phyloP scores from a whole-genome alignment of 2,329 filamentous ascomycete genomes.

The Dryadomyces quercus-mongolicae region DNA sequence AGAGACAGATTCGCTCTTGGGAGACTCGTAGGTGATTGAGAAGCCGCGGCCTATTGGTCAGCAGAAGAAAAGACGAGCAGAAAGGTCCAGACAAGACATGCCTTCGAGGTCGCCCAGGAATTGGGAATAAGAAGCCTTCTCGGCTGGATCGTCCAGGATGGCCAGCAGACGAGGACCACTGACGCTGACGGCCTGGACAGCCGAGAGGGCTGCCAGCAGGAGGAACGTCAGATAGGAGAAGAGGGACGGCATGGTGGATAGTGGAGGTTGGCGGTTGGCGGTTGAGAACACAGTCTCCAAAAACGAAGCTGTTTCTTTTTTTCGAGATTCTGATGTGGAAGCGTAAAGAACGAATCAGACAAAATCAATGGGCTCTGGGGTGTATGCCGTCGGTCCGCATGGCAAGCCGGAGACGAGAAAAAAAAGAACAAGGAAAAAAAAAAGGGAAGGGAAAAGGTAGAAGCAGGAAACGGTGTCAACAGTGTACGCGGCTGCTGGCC shows the following conservation, averaged over 20 bases:
- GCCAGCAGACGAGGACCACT: slow-evolving; percentile 72
- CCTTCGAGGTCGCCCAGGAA: slow-evolving; percentile 65
- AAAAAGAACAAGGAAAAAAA: neutral
- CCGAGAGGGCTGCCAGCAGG: slow-evolving; percentile 51
- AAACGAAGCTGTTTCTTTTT: too few species aligned
- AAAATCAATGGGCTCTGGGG: neutral
- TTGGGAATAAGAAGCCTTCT: slow-evolving; percentile 72
- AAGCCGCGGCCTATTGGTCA: slow-evolving; percentile 63
- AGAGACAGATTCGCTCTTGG: slow-evolving; percentile 63
- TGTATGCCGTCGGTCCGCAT: neutral
- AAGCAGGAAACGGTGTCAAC: neutral
- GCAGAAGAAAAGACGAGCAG: neutral
- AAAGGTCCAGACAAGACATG: slow-evolving; percentile 20
- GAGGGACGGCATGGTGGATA: slow-evolving; percentile 55
- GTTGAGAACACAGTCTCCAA: too few species aligned
- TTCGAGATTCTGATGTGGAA: neutral
- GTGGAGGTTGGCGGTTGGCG: slow-evolving; percentile 18
- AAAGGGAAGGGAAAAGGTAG: neutral
- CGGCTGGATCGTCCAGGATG: slow-evolving; percentile 68
- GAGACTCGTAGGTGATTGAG: slow-evolving; percentile 67
- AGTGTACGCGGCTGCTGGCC: neutral
- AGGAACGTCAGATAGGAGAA: slow-evolving; percentile 53
- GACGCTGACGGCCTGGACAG: slow-evolving; percentile 66
- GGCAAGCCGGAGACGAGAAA: neutral
- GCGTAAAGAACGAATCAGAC: too few species aligned